Conservation (phyloP, 2,329 filamentous ascomycete genomes). For the Fusarium sulawesiense region DNA sequence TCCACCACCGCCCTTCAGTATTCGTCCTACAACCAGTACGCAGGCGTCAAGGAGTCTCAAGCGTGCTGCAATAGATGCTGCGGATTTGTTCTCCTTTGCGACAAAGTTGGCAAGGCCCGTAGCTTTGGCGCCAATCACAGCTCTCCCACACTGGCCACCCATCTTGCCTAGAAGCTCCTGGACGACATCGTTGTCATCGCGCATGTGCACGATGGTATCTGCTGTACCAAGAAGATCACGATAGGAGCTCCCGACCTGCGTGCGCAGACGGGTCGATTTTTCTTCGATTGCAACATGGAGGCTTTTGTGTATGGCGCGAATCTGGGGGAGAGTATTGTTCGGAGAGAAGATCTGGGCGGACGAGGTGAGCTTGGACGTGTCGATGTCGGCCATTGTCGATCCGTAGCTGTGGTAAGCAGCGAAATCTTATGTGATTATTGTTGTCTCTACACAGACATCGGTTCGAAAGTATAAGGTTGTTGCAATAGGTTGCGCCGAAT, state of each 20-base stretch:
- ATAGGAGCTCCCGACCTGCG: conserved; percentile 76
- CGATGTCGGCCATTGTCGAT: conserved; percentile 56
- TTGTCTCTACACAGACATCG: conserved; percentile 26
- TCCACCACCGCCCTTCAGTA: conserved; percentile 58
- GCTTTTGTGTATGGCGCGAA: conserved; percentile 70
- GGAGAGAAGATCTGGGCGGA: conserved; percentile 67
- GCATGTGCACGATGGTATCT: conserved; percentile 93
- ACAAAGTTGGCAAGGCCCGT: conserved; percentile 64
- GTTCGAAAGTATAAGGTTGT: not conserved
- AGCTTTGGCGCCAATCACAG: conserved; percentile 74
- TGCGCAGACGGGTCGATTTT: conserved; percentile 70
- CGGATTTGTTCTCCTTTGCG: conserved; percentile 44
- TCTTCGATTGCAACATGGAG: conserved; percentile 71
- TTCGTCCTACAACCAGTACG: conserved; percentile 59
- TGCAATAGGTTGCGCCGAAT: conserved; percentile 2
- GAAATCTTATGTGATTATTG: not conserved
- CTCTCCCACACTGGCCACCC: conserved; percentile 80
- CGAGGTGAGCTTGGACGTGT: conserved; percentile 61
- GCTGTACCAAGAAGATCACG: conserved; percentile 91
- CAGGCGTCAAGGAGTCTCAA: conserved; percentile 65
- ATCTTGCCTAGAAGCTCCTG: conserved; percentile 78
- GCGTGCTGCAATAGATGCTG: conserved; percentile 54
- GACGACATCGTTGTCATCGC: conserved; percentile 77
- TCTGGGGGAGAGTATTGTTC: conserved; percentile 70
- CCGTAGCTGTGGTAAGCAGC: conserved; percentile 10